phyloP scores from a whole-genome alignment of 164 flowering plant species.

The Platanus orientalis region DNA sequence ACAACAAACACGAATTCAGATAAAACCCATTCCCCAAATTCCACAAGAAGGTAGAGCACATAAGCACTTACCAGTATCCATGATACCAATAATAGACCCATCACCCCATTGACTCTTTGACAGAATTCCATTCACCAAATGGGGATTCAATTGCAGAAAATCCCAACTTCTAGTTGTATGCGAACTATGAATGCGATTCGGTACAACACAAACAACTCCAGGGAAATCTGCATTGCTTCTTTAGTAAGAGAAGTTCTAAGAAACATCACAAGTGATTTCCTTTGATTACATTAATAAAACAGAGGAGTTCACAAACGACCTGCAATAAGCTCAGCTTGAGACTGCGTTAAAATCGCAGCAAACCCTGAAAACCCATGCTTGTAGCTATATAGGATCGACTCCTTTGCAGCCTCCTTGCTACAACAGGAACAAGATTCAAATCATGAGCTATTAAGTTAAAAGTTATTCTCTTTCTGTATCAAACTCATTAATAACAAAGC shows the following conservation, averaged over 20 bases:
- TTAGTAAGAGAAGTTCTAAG: background rate
- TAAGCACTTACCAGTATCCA: slow-evolving; percentile 38
- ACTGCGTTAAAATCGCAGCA: slow-evolving; percentile 36
- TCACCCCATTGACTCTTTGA: slow-evolving; percentile 27
- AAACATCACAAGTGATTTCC: background rate
- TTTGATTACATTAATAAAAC: background rate
- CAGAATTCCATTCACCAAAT: slow-evolving; percentile 29
- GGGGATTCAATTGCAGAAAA: slow-evolving; percentile 31
- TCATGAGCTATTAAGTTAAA: background rate
- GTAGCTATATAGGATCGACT: slow-evolving; percentile 39
- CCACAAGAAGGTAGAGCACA: background rate
- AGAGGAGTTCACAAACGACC: slow-evolving; percentile 20
- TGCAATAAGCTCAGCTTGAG: slow-evolving; percentile 41
- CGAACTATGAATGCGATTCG: slow-evolving; percentile 30
- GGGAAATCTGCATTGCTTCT: slow-evolving; percentile 28
- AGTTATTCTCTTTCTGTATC: too few relatives aligned
- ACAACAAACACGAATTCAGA: slow-evolving; percentile 6
- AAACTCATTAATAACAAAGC: too few relatives aligned
- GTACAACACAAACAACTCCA: slow-evolving; percentile 38
- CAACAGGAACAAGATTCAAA: background rate
- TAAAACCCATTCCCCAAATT: background rate
- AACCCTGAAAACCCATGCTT: slow-evolving; percentile 58
- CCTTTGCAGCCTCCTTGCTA: slow-evolving; percentile 34
- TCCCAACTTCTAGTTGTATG: slow-evolving; percentile 61
- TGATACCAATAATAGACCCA: slow-evolving; percentile 41